Percentiles rank a stretch among this genome's conserved stretches.
These are phyloP conservation scores for Camellia japonica DNA, from an alignment of 148 eudicot genomes.

Conservation along the genomic window DNA sequence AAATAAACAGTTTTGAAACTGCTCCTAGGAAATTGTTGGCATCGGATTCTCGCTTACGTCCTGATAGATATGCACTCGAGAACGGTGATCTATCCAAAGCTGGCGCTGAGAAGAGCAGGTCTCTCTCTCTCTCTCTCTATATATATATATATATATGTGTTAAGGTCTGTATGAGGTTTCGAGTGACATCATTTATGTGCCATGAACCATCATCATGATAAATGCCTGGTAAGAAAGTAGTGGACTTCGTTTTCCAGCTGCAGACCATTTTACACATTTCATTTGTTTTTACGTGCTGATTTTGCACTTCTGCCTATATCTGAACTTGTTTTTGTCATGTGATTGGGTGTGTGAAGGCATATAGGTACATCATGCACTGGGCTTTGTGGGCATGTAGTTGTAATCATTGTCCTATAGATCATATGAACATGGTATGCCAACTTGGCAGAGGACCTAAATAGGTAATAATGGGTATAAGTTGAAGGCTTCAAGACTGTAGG, in stretches of 20 bases:
- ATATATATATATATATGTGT: neutral
- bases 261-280: neutral
- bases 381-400: neutral
- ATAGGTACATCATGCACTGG: neutral
- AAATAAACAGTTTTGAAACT: slow-evolving; percentile 66
- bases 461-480: neutral
- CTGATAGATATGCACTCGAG: slow-evolving; percentile 78
- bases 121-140: too few relatives aligned
- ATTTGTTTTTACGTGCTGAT: neutral
- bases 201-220: slow-evolving; percentile 1
- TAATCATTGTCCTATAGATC: neutral
- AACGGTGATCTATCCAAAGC: slow-evolving; percentile 66
- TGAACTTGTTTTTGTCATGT: neutral
- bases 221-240: too few relatives aligned
- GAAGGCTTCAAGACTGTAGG: neutral
- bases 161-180: neutral
- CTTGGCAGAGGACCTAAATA: neutral
- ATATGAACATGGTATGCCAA: neutral
- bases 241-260: neutral
- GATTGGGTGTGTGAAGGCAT: too few relatives aligned
- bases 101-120: slow-evolving; percentile 74
- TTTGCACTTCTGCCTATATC: neutral
- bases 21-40: slow-evolving; percentile 66
- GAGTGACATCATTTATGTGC: neutral
- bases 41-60: slow-evolving; percentile 76